Evolutionary conservation across 2,329 filamentous ascomycete genomes (phyloP), one percentile per base, ranked within the genome.

Genomic region (Aureobasidium sp.): DNA sequence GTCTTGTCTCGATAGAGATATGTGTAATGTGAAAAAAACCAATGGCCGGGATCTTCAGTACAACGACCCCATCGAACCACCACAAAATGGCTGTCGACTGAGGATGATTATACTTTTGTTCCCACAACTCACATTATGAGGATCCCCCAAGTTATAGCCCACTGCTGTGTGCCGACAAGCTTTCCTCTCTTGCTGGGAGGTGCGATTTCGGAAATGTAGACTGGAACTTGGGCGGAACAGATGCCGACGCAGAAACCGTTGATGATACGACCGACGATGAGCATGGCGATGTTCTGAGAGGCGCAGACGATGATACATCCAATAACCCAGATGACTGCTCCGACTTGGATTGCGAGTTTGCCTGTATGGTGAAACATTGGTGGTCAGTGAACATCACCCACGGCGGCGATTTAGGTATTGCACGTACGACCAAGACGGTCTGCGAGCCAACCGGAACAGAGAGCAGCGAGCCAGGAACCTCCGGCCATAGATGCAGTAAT

Each of bases 161-260:
- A 85, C 66, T 89, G 85, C 65, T 89, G 85, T 38, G 80, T 78
- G 49, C 84, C 81, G 14, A 90, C 83, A 29, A 90, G 74, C 38
- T 81, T 77, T 14, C 84, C 84, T 57, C 84, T 77, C 61, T 72
- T 74, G 29, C 67, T 67, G 1, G 77, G 75, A 41, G 79, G 78
- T 16, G 83, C 79, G 25, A 86, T 74, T 64, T 87, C 84, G 19
- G 81, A 78, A 19, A 86, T 78, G 63, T 86, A 86, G 27, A 86
- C 81, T 3, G 83, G 81, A 2, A 84, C 84, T 60, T 87, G 81
- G 6, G 81, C 79, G 32, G 80, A 84, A 58, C 81, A 81, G 60
- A 90, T 88, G 56, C 86, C 87, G 53, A 90, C 84, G 54, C 82
- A 83, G 59, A 89, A 63, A 37, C 86, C 86, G 58, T 85, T 84